Conservation (phyloP, 495 filamentous ascomycete species). For the Aspergillus sclerotioniger region DNA sequence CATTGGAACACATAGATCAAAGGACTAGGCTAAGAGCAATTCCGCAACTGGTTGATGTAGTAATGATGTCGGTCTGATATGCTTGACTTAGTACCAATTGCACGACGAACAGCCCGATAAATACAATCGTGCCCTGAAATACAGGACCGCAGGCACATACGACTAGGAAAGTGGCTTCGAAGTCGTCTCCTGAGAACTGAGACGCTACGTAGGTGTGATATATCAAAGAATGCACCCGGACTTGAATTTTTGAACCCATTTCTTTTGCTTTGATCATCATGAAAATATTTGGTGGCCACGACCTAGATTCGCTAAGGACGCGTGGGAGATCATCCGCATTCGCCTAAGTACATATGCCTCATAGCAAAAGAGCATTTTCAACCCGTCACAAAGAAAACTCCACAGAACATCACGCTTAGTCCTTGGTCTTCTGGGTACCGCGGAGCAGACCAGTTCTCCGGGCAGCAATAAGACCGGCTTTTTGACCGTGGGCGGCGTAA, state of each 20-base stretch:
- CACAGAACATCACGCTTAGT: constrained; percentile 50
- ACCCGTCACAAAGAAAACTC: constrained; percentile 50
- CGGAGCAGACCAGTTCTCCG: constrained; percentile 97
- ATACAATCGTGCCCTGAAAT: too few species aligned
- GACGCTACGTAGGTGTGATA: too few species aligned
- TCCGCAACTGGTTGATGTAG: too few species aligned
- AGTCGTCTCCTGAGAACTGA: too few species aligned
- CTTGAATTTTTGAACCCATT: constrained; percentile 15
- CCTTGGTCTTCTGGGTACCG: constrained; percentile 99
- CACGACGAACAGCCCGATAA: too few species aligned
- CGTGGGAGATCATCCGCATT: constrained; percentile 45
- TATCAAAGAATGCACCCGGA: constrained; percentile 4
- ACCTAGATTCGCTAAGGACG: constrained; percentile 49
- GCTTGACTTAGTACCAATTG: too few species aligned
- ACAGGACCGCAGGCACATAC: too few species aligned
- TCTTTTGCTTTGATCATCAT: constrained; percentile 36
- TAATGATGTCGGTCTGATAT: too few species aligned
- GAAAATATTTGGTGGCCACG: constrained; percentile 43
- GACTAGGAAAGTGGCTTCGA: too few species aligned
- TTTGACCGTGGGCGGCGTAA: constrained; percentile 97
- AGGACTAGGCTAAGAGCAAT: too few species aligned
- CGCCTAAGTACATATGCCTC: constrained; percentile 53
- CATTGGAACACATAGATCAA: too few species aligned
- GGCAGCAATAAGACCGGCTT: constrained; percentile 99
- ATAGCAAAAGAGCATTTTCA: constrained; percentile 52